Conservation (phyloP, 345 rosid species). For the Erysimum cheiranthoides region DNA sequence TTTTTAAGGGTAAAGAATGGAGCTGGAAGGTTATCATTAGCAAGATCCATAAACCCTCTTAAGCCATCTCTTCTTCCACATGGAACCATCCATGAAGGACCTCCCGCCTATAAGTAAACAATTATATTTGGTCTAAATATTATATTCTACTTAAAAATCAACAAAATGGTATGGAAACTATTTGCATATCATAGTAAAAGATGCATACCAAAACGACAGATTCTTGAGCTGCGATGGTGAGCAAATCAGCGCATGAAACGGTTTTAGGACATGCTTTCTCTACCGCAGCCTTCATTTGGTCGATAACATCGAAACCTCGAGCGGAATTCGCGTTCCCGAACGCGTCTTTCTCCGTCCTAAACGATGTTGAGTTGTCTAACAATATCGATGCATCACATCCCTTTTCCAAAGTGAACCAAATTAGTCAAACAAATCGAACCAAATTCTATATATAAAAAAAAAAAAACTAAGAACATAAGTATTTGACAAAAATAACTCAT, state of each 20-base stretch:
- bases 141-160: not conserved
- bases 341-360: conserved; percentile 65
- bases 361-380: conserved; percentile 54
- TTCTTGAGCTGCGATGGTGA: conserved; percentile 65
- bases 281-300: conserved; percentile 56
- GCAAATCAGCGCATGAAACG: conserved; percentile 72
- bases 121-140: not conserved
- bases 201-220: conserved; percentile 57
- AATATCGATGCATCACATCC: conserved; percentile 77
- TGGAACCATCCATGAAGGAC: conserved; percentile 42
- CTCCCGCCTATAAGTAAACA: conserved; percentile 33
- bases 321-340: conserved; percentile 54
- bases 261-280: conserved; percentile 60
- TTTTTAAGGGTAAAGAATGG: conserved; percentile 27
- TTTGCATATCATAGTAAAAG: not conserved
- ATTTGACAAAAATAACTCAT: too few relatives aligned
- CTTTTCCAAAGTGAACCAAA: conserved; percentile 31
- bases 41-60: conserved; percentile 42
- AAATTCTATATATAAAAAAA: too few relatives aligned
- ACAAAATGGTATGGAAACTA: not conserved
- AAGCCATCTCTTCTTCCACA: conserved; percentile 44
- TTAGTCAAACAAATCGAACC: not conserved
- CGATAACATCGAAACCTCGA: conserved; percentile 70
- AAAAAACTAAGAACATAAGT: too few relatives aligned
- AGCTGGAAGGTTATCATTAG: conserved; percentile 35